Percentiles rank a stretch among this genome's conserved stretches.
These are phyloP conservation scores for Wallemia mellicola DNA, from an alignment of 1,284 basidiomycete genomes.

Conservation along the genomic window DNA sequence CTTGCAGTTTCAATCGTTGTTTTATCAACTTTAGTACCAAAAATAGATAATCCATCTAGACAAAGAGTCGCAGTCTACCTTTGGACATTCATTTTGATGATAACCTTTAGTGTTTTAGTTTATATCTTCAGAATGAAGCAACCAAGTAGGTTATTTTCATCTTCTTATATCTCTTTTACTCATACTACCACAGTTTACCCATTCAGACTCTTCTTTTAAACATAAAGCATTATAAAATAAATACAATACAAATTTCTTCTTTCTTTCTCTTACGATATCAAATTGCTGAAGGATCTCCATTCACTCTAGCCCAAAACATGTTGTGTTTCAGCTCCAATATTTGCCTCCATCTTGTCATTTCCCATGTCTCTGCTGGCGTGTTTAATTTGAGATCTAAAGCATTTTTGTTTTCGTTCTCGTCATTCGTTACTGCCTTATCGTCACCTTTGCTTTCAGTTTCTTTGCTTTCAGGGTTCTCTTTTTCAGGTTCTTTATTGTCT, in stretches of 20 bases:
- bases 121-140: constrained; percentile 82
- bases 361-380: background rate
- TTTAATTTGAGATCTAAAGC: background rate
- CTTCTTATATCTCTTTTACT: constrained; percentile 1
- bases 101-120: constrained; percentile 63
- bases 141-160: constrained; percentile 24
- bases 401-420: background rate
- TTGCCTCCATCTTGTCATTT: background rate
- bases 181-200: constrained; percentile 29
- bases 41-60: constrained; percentile 36
- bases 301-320: background rate
- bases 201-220: constrained; percentile 38
- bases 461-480: background rate
- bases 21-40: constrained; percentile 49
- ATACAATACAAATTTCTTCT: background rate
- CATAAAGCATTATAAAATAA: background rate
- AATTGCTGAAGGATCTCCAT: background rate
- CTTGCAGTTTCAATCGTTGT: constrained; percentile 37
- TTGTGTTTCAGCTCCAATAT: background rate
- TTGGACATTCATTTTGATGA: constrained; percentile 52
- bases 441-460: background rate
- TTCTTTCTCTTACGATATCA: background rate
- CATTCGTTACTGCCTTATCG: background rate
- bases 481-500: no score
- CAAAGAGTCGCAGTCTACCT: constrained; percentile 68